A percentile compares a stretch with the other conserved stretches of the same genome.
Conservation (phyloP, 2,329 filamentous ascomycete genomes). For the Sporothrix curviconia region DNA sequence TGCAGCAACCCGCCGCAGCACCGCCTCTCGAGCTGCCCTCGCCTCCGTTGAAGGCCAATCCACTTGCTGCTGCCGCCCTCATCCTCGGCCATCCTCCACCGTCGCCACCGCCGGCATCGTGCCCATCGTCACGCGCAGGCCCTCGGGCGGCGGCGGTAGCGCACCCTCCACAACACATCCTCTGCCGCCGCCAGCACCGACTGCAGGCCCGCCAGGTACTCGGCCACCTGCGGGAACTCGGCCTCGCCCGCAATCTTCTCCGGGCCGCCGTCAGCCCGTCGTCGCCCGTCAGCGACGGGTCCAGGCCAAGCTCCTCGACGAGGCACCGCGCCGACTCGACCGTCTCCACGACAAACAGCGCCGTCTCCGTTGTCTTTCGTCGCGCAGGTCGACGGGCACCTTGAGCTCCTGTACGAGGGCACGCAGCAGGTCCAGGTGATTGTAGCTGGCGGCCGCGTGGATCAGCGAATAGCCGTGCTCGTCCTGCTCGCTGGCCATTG, state of each 20-base stretch:
- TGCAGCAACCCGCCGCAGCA: too few relatives aligned
- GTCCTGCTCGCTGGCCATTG: constrained; percentile 75
- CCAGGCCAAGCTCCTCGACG: constrained; percentile 73
- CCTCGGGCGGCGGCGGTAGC: constrained; percentile 63
- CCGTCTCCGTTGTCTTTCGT: constrained; percentile 90
- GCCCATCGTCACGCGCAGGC: constrained; percentile 70
- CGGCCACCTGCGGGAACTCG: constrained; percentile 68
- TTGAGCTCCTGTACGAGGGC: constrained; percentile 67
- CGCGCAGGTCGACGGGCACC: constrained; percentile 72
- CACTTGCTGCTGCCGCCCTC: neutral
- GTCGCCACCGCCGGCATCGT: constrained; percentile 57
- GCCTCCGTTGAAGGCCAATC: neutral
- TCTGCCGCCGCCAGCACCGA: constrained; percentile 19
- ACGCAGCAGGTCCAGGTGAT: constrained; percentile 73
- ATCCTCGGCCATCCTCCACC: constrained; percentile 37
- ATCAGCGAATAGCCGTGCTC: constrained; percentile 89
- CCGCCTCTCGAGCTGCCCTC: neutral
- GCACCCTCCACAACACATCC: constrained; percentile 20
- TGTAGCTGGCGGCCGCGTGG: constrained; percentile 90
- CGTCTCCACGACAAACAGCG: constrained; percentile 87
- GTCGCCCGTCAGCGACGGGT: constrained; percentile 57
- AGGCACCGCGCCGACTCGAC: constrained; percentile 70
- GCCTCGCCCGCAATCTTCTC: constrained; percentile 75
- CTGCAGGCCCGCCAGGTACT: constrained; percentile 53
- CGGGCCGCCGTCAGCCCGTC: constrained; percentile 73